Conservation (phyloP, 192 early-diverging fungal species). For the Coemansia sp. region DNA sequence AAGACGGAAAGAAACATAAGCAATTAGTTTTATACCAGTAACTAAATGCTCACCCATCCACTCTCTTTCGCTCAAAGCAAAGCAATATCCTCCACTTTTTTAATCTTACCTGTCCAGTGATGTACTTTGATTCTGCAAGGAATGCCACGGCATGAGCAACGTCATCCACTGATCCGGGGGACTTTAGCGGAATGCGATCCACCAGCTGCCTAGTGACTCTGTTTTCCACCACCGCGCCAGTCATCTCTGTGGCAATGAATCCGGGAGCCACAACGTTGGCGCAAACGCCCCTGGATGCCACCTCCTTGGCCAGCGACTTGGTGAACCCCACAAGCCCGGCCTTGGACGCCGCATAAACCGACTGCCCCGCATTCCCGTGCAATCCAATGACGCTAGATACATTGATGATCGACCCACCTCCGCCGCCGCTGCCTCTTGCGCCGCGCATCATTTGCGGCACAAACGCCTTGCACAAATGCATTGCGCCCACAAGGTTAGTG, state of each 20-base stretch:
- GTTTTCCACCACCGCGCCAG: conserved; percentile 5
- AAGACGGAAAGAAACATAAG: not conserved
- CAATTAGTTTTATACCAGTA: not conserved
- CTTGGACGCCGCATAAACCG: conserved; percentile 83
- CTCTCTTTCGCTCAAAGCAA: too few relatives aligned
- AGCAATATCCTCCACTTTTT: too few relatives aligned
- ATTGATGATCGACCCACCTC: conserved; percentile 76
- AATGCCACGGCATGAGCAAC: conserved; percentile 42
- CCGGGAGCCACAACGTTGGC: conserved; percentile 89
- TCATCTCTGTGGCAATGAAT: conserved; percentile 73
- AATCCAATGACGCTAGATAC: conserved; percentile 78
- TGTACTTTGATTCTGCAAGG: conserved; percentile 36
- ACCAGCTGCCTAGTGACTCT: conserved; percentile 22
- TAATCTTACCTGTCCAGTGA: conserved; percentile 37
- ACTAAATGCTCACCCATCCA: not conserved
- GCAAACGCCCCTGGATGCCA: conserved; percentile 69
- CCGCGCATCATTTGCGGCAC: conserved; percentile 11
- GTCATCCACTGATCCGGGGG: conserved; percentile 24
- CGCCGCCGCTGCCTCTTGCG: conserved; percentile 53
- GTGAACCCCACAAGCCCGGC: conserved; percentile 86
- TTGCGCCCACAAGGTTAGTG: conserved; percentile 74
- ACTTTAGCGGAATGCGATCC: conserved; percentile 23
- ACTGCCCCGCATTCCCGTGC: conserved; percentile 45
- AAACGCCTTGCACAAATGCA: conserved; percentile 58
- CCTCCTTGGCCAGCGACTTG: conserved; percentile 79